Evolutionary conservation across 176 grass and related monocot species (phyloP), one percentile per base, ranked within the genome.

Genomic region (Carex myosuroides): DNA sequence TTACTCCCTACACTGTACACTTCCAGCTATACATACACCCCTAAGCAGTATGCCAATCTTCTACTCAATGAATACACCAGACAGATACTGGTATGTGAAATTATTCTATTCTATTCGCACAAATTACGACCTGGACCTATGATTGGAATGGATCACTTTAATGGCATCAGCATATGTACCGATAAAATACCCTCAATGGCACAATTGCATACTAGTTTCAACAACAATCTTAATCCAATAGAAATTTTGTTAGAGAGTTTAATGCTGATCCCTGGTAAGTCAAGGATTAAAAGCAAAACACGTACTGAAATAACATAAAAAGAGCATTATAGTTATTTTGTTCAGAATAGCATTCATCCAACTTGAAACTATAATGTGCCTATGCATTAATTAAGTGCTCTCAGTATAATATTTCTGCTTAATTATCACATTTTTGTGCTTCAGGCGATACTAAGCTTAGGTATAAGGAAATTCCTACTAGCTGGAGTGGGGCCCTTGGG

Each of bases 31-130:
- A 62, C 57, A 5, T 90, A 90, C 60, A 78, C 37, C 35, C 85
- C 89, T 11, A 81, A 85, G 66, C 71, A 85, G 48, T 90, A 81
- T 20, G 89, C 89, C 54, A 87, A 82, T 75, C 85, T 85, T 72
- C 85, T 90, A 37, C 64, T 87, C 77, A 87, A 85, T 44, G 81
- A 87, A 60, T 90, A 87, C 76, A 87, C 82, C 8, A 87, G 85
- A 60, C 89, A 90, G 35, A 87, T 90, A 87, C 81, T 90, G 81
- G 88, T 87, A 87, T 26, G 37, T 41, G 7, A 82, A 77, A 70
- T 21, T 13, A 14, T 64, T 68, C 14, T 42, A 13, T 30, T 75
- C 5, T 58, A 32, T 85, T 85, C 5, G 1, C 10, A 10, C 13
- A 29, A 32, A 56, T 56, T 32, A 6, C 56, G 72, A 56, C 21